These are phyloP conservation scores for Beauveria sp. DNA, from an alignment of 2,329 filamentous ascomycete genomes.

Conservation along the genomic window DNA sequence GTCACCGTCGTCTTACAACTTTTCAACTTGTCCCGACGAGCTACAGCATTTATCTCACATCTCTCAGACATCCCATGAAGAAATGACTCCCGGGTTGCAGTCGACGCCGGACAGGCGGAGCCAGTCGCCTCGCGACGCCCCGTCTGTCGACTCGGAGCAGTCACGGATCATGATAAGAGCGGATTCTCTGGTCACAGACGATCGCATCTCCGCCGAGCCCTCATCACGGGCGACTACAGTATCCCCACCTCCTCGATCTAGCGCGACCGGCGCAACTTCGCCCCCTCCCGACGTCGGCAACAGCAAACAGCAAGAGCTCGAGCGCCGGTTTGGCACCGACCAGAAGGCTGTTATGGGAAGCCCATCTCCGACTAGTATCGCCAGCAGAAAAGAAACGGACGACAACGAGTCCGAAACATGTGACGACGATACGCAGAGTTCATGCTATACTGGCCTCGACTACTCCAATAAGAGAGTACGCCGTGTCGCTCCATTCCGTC, in stretches of 20 bases:
- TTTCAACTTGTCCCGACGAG: slow-evolving; percentile 38
- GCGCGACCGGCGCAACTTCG: slow-evolving; percentile 25
- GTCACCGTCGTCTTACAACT: slow-evolving; percentile 29
- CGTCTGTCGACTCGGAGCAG: slow-evolving; percentile 4
- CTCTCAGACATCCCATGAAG: slow-evolving; percentile 19
- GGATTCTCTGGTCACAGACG: slow-evolving; percentile 19
- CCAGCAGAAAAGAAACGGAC: background rate
- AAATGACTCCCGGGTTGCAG: slow-evolving; percentile 13
- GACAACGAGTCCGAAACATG: background rate
- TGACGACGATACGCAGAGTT: background rate
- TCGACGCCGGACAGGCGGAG: slow-evolving; percentile 9
- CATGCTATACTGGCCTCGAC: slow-evolving; percentile 7
- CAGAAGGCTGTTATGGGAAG: background rate
- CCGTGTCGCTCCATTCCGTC: background rate
- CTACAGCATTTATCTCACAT: slow-evolving; percentile 22
- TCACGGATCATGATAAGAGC: slow-evolving; percentile 17
- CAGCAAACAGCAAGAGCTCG: slow-evolving; percentile 23
- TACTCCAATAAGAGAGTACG: slow-evolving; percentile 41
- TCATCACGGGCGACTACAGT: slow-evolving; percentile 34
- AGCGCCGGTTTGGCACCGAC: background rate
- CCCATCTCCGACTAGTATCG: background rate
- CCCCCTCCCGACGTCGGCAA: slow-evolving; percentile 24
- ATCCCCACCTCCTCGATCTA: slow-evolving; percentile 34
- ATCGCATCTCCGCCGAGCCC: slow-evolving; percentile 20
- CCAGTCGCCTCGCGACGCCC: slow-evolving; percentile 1